These are phyloP conservation scores for Dillenia suffruticosa DNA, from an alignment of 164 flowering plant species.

Conservation along the genomic window DNA sequence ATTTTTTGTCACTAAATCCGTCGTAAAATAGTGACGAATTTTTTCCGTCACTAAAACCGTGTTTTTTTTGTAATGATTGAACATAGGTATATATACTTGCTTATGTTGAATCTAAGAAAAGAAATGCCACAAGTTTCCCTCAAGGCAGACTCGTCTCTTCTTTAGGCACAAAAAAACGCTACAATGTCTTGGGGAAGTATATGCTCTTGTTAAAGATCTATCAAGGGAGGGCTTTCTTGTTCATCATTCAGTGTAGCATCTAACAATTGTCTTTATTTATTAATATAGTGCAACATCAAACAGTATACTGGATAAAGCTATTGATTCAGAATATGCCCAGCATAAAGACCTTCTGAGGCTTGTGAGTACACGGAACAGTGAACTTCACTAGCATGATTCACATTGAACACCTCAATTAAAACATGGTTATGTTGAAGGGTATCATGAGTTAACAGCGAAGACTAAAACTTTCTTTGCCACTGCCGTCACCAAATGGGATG, in stretches of 20 bases:
- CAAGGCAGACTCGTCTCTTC: not conserved
- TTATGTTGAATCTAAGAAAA: not conserved
- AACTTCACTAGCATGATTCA: not conserved
- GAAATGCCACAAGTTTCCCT: not conserved
- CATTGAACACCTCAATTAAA: not conserved
- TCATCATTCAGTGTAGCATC: not conserved
- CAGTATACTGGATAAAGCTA: not conserved
- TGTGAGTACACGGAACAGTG: not conserved
- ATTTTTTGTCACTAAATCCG: too few species aligned
- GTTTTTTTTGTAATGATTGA: constrained; percentile 4
- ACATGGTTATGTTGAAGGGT: constrained; percentile 9
- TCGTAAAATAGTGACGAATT: too few species aligned
- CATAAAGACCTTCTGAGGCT: not conserved
- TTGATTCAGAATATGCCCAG: not conserved
- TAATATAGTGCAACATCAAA: not conserved
- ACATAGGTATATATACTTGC: constrained; percentile 12
- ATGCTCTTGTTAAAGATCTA: not conserved
- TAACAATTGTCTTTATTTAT: not conserved
- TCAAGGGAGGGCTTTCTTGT: not conserved
- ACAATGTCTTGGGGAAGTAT: not conserved
- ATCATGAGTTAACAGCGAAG: constrained; percentile 8
- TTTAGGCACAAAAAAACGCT: not conserved
- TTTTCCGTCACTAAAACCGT: too few species aligned
- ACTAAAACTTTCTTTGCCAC: constrained; percentile 11
- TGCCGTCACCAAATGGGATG: constrained; percentile 12